Conservation (phyloP, 352 stramenopile species). For the Phytophthora vignae region DNA sequence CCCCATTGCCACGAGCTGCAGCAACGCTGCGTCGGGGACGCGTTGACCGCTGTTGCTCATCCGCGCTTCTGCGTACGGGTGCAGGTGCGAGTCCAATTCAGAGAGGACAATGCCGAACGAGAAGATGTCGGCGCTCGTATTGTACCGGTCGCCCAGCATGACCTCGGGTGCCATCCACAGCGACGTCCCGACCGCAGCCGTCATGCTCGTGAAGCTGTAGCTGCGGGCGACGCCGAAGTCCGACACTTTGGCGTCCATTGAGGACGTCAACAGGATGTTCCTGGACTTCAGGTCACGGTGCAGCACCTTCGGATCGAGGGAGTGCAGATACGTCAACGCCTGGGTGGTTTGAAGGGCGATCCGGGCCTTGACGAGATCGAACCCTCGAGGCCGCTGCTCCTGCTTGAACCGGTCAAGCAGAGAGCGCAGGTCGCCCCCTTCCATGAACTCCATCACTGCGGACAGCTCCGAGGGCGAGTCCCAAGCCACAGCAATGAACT, state of each 20-base stretch:
- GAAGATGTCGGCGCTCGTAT: slow-evolving; percentile 52
- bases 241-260: slow-evolving; percentile 47
- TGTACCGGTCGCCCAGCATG: slow-evolving; percentile 45
- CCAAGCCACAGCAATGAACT: slow-evolving; percentile 60
- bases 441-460: slow-evolving; percentile 60
- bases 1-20: slow-evolving; percentile 36
- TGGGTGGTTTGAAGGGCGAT: slow-evolving; percentile 44
- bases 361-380: slow-evolving; percentile 37
- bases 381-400: slow-evolving; percentile 19
- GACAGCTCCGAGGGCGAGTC: slow-evolving; percentile 46
- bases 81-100: slow-evolving; percentile 42
- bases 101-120: slow-evolving; percentile 50
- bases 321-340: slow-evolving; percentile 56
- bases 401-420: slow-evolving; percentile 38
- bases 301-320: slow-evolving; percentile 42
- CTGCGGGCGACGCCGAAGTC: slow-evolving; percentile 54
- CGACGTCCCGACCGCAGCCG: slow-evolving; percentile 36
- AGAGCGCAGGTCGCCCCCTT: slow-evolving; percentile 39
- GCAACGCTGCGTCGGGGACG: slow-evolving; percentile 27
- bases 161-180: slow-evolving; percentile 55
- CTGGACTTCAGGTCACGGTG: slow-evolving; percentile 62
- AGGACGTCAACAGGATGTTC: slow-evolving; percentile 49
- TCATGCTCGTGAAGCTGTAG: slow-evolving; percentile 43
- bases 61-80: slow-evolving; percentile 32
- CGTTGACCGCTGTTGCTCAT: slow-evolving; percentile 19